These are phyloP conservation scores for Excoecaria cochinchinensis DNA, from an alignment of 345 rosid species.

Conservation along the genomic window DNA sequence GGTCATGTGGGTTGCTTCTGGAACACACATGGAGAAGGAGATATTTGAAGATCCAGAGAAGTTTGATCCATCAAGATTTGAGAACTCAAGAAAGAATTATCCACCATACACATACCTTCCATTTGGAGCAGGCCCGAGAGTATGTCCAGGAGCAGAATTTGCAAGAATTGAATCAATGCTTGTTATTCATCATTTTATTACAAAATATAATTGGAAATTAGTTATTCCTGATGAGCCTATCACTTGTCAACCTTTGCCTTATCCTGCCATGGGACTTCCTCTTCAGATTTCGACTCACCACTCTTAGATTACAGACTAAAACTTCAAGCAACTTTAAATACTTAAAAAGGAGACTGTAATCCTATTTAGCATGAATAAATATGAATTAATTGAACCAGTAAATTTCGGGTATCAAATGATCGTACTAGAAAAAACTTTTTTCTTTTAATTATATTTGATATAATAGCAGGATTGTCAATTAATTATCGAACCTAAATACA, in stretches of 20 bases:
- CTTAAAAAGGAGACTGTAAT: too few species aligned
- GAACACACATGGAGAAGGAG: neutral
- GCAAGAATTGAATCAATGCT: neutral
- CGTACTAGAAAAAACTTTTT: too few species aligned
- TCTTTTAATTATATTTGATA: too few species aligned
- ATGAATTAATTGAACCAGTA: too few species aligned
- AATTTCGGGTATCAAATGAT: too few species aligned
- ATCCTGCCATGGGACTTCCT: neutral
- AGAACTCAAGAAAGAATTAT: neutral
- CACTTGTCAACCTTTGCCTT: neutral
- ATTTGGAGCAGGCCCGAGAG: constrained; percentile 13
- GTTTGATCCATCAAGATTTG: constrained; percentile 15
- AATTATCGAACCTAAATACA: too few species aligned
- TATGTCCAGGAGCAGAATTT: constrained; percentile 15
- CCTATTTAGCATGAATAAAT: too few species aligned
- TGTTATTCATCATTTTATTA: constrained; percentile 9
- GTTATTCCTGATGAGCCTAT: neutral
- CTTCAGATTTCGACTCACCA: neutral
- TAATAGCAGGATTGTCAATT: too few species aligned
- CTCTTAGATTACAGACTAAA: too few species aligned
- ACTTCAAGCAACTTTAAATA: too few species aligned
- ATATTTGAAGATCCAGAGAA: constrained; percentile 9
- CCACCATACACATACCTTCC: constrained; percentile 6
- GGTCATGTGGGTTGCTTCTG: neutral
- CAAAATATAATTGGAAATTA: neutral